These are phyloP conservation scores for Botrytis tulipae DNA, from an alignment of 2,329 filamentous ascomycete species.

Conservation along the genomic window DNA sequence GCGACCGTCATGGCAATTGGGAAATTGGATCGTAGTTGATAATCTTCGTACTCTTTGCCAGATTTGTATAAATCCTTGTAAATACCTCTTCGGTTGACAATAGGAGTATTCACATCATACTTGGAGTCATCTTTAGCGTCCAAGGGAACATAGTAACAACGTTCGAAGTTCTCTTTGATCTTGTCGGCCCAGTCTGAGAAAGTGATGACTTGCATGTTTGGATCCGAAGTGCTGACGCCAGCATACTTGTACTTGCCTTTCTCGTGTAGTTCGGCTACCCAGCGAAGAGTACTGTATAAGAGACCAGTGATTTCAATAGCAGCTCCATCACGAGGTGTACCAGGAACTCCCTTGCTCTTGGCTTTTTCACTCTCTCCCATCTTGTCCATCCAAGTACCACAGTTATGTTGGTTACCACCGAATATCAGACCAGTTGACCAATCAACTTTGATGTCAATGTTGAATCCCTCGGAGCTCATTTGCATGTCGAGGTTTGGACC, in stretches of 20 bases:
- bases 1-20: slow-evolving; percentile 94
- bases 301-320: slow-evolving; percentile 94
- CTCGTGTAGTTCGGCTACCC: slow-evolving; percentile 68
- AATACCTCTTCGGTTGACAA: slow-evolving; percentile 89
- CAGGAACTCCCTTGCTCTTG: slow-evolving; percentile 87
- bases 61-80: slow-evolving; percentile 97
- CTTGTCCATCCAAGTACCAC: slow-evolving; percentile 99
- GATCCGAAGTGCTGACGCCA: slow-evolving; percentile 65
- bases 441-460: slow-evolving; percentile 86
- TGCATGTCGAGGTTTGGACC: slow-evolving; percentile 84
- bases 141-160: slow-evolving; percentile 81
- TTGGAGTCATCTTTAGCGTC: slow-evolving; percentile 66
- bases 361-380: slow-evolving; percentile 97
- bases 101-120: slow-evolving; percentile 75
- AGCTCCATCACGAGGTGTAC: slow-evolving; percentile 93
- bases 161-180: slow-evolving; percentile 85
- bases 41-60: slow-evolving; percentile 95
- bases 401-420: slow-evolving; percentile 91
- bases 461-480: slow-evolving; percentile 90
- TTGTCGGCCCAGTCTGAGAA: slow-evolving; percentile 76
- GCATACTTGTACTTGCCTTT: slow-evolving; percentile 70
- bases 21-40: slow-evolving; percentile 93
- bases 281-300: slow-evolving; percentile 82
- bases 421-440: slow-evolving; percentile 91
- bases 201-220: slow-evolving; percentile 54